Base-by-base conservation (phyloP, 1,139 yeast species). In the Casaregolazyma lundiana region DNA sequence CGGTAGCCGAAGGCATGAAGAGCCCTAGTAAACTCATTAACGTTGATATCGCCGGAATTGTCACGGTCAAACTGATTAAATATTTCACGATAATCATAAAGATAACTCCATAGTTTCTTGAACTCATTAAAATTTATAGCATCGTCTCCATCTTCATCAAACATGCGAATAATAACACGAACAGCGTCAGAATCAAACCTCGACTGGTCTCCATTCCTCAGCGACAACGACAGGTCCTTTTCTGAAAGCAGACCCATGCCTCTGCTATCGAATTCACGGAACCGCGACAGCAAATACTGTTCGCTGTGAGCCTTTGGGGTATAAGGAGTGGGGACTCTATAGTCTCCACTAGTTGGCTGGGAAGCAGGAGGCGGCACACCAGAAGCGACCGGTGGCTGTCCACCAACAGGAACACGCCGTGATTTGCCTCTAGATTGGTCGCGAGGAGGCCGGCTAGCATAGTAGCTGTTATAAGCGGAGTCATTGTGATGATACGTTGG, bases 1-100 rank as follows among this genome's bases (percentile, higher is more conserved):
- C 80, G 74, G 65, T 83, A 84, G 0, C 90, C 89, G 55, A 84
- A 82, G 49, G 82, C 83, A 51, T 75, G 78, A 47, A 84, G 65
- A n/a, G 86, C 81, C 35, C 76, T 73, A 57, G 77, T 80, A 60
- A 78, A 83, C 62, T 84, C 90, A 20, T 81, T 81, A 58, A 78
- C 77, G 9, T 84, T 76, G 39, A 84, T 80, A 52, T 76, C 80
- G 1, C 83, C 82, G 38, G 80, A 78, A 48, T 70, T 70, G 63
- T 81, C 78, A 29, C 71, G 60, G 58, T 84, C 92, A 43, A 81
- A 85, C 55, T 76, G 76, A 41, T 78, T 73, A 58, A 83, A 83
- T 11, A 81, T 71, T 59, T 78, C 80, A 50, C 82, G 76, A 77
- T 86, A 83, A 46, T 84, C 84, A n/a, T 81, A 72, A 42, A 83